Evolutionary conservation across 345 rosid genomes (phyloP).

Genomic region (Alliaria petiolata): DNA sequence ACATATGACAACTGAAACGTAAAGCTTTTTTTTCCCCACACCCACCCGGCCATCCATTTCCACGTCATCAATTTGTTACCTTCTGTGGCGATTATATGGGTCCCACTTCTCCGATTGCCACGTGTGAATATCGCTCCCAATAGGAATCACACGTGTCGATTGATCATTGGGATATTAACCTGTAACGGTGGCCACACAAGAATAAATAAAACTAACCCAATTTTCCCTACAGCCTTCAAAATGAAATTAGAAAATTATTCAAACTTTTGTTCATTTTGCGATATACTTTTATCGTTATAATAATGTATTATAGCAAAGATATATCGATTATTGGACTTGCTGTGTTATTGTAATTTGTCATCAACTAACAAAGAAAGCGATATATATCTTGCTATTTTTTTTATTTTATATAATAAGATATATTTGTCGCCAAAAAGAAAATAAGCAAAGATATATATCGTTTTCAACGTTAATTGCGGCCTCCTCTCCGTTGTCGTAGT

Average conservation of each 20-base stretch:
- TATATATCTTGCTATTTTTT: background rate
- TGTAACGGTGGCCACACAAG: constrained; percentile 7
- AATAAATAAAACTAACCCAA: background rate
- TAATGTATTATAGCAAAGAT: background rate
- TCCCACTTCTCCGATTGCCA: constrained; percentile 9
- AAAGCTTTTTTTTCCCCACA: constrained; percentile 16
- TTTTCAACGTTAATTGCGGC: constrained; percentile 14
- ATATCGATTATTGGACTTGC: background rate
- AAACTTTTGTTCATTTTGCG: background rate
- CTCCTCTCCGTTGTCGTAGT: constrained; percentile 24
- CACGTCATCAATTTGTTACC: constrained; percentile 30
- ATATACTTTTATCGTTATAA: background rate
- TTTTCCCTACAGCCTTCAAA: constrained; percentile 8
- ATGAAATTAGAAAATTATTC: background rate
- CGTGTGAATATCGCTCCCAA: background rate
- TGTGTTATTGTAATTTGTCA: constrained; percentile 2
- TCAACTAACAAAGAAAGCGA: constrained; percentile 13
- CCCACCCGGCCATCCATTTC: constrained; percentile 30
- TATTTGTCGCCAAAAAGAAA: background rate
- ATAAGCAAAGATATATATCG: constrained; percentile 12
- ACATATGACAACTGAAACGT: constrained; percentile 34
- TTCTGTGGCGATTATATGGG: constrained; percentile 22
- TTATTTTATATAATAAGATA: background rate
- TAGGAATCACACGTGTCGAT: constrained; percentile 13
- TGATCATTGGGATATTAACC: background rate